Conservation (phyloP, 2,329 filamentous ascomycete genomes). For the Penicillium aurantiogriseum region DNA sequence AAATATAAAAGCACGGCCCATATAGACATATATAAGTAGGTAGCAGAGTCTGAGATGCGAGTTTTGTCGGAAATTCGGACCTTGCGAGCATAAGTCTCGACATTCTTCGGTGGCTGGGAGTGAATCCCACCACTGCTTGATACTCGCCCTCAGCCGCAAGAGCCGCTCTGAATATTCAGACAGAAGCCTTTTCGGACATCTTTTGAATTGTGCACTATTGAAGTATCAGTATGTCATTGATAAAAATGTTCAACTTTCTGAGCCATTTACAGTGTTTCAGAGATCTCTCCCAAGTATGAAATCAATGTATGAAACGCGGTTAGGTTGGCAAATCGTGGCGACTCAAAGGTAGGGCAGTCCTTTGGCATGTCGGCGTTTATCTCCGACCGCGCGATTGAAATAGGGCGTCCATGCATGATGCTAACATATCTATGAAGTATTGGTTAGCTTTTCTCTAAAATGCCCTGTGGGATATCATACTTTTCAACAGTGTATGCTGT, state of each 20-base stretch:
- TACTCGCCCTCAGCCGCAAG: constrained; percentile 33
- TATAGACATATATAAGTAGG: constrained; percentile 53
- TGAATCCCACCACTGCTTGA: constrained; percentile 42
- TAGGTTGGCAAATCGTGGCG: constrained; percentile 47
- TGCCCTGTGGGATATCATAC: constrained; percentile 30
- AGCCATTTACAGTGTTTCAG: constrained; percentile 38
- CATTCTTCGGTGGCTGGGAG: constrained; percentile 37
- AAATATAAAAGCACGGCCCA: constrained; percentile 55
- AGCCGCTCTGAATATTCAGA: constrained; percentile 38
- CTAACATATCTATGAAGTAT: constrained; percentile 47
- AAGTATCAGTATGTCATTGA: constrained; percentile 12
- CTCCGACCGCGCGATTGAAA: constrained; percentile 53
- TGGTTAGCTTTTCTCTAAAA: not conserved
- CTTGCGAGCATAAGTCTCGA: constrained; percentile 39
- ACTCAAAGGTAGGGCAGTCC: constrained; percentile 41
- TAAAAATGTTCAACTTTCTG: constrained; percentile 8
- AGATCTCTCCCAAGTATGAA: constrained; percentile 38
- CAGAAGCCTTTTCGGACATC: constrained; percentile 36
- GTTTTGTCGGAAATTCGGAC: constrained; percentile 47
- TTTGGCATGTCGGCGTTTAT: constrained; percentile 54
- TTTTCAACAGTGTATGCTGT: constrained; percentile 56
- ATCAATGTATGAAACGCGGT: constrained; percentile 47
- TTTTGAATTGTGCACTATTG: constrained; percentile 37
- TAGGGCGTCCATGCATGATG: constrained; percentile 55
- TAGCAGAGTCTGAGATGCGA: constrained; percentile 53